These are phyloP conservation scores for Rhizophora apiculata DNA, from an alignment of 345 rosid genomes.

Conservation along the genomic window DNA sequence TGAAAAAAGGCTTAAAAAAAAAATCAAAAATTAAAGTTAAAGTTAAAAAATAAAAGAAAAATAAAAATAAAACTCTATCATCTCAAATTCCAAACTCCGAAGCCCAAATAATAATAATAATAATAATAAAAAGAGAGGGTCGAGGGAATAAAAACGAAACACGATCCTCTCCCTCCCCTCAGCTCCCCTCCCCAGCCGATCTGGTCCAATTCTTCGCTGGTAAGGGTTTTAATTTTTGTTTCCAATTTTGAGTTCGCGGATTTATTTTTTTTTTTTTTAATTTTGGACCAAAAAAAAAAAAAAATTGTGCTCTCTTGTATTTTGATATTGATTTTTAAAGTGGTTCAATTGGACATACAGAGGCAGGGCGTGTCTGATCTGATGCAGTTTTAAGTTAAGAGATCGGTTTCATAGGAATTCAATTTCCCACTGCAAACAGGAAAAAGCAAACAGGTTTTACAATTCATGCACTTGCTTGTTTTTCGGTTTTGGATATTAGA, in stretches of 20 bases:
- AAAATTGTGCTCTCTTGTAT: background rate
- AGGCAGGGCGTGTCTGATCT: slow-evolving; percentile 15
- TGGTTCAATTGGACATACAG: slow-evolving; percentile 7
- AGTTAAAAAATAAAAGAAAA: background rate
- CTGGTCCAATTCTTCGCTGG: slow-evolving; percentile 32
- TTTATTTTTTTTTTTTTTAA: too few relatives aligned
- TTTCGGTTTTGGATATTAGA: too few relatives aligned
- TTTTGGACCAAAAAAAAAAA: too few relatives aligned
- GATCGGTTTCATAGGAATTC: slow-evolving; percentile 29
- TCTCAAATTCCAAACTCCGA: too few relatives aligned
- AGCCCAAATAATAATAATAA: background rate
- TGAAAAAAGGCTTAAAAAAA: background rate
- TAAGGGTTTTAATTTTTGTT: slow-evolving; percentile 21
- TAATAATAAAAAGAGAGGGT: background rate
- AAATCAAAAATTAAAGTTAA: slow-evolving; percentile 2
- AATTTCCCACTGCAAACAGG: slow-evolving; percentile 9
- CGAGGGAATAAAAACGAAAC: background rate
- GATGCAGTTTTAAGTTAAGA: slow-evolving; percentile 26
- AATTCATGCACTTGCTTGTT: background rate
- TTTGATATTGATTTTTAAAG: background rate
- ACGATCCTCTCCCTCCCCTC: slow-evolving; percentile 1
- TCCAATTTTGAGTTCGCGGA: background rate
- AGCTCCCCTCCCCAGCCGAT: slow-evolving; percentile 23
- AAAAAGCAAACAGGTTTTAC: slow-evolving; percentile 3
- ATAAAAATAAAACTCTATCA: background rate